Percentiles rank a stretch among this genome's conserved stretches.
phyloP scores from a whole-genome alignment of 495 filamentous ascomycete genomes.

The Penicillium herquei region DNA sequence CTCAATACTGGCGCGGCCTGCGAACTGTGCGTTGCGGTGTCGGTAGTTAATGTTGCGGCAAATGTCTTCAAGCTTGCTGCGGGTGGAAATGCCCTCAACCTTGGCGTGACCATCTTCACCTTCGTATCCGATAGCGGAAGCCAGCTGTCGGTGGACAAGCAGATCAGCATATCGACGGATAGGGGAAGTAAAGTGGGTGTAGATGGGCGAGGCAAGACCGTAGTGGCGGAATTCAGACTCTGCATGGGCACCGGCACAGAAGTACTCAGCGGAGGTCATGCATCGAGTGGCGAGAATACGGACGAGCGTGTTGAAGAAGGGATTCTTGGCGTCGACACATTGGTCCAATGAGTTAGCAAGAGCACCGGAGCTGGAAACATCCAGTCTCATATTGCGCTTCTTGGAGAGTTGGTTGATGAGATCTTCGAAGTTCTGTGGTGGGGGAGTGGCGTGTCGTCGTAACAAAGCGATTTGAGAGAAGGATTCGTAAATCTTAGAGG shows the following conservation, averaged over 20 bases:
- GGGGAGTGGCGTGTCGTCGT: constrained; percentile 85
- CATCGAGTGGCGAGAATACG: constrained; percentile 96
- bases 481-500: constrained; percentile 77
- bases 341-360: constrained; percentile 86
- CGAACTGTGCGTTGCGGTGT: constrained; percentile 94
- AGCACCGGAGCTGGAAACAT: constrained; percentile 80
- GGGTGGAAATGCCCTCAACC: constrained; percentile 69
- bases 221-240: constrained; percentile 96
- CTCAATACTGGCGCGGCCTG: constrained; percentile 87
- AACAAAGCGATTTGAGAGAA: constrained; percentile 96
- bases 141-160: constrained; percentile 88
- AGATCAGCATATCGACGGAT: constrained; percentile 97
- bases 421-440: constrained; percentile 94
- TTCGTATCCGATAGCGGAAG: constrained; percentile 92
- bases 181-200: constrained; percentile 97
- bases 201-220: constrained; percentile 91
- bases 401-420: constrained; percentile 84
- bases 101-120: constrained; percentile 53
- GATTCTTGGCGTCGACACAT: constrained; percentile 77
- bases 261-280: constrained; percentile 99
- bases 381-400: constrained; percentile 74
- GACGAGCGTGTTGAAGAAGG: constrained; percentile 97
- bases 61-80: constrained; percentile 78
- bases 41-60: constrained; percentile 98
- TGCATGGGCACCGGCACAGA: constrained; percentile 86